Percentiles rank a stretch among this genome's conserved stretches.
phyloP scores from a whole-genome alignment of 805 yeast species.

The Starmerella khaoyaiensis region DNA sequence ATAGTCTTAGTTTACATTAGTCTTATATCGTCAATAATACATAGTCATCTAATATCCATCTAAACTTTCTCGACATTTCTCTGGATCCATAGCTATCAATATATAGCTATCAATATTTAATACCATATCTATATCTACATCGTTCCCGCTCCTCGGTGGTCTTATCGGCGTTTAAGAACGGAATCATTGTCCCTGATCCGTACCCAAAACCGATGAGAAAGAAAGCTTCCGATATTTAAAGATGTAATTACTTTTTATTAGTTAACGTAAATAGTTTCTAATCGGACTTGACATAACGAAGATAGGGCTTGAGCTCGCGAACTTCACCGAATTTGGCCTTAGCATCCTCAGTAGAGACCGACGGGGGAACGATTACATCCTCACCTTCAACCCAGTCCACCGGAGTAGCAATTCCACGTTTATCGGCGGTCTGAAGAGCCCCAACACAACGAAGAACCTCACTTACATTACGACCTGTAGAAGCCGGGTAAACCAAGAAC shows the following conservation, averaged over 20 bases:
- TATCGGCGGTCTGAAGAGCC: constrained; percentile 65
- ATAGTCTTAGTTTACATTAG: constrained; percentile 3
- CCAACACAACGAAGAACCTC: constrained; percentile 86
- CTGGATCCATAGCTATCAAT: too few species aligned
- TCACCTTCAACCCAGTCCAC: constrained; percentile 83
- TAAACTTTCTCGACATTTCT: too few species aligned
- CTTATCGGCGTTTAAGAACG: too few species aligned
- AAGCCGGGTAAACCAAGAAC: constrained; percentile 80
- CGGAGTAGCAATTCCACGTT: constrained; percentile 75
- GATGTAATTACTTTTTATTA: too few species aligned
- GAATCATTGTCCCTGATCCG: too few species aligned
- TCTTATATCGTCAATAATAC: constrained; percentile 1
- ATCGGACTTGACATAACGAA: constrained; percentile 64
- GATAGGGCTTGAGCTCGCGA: constrained; percentile 78
- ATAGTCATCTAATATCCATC: not conserved
- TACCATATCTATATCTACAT: too few species aligned
- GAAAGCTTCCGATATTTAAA: too few species aligned
- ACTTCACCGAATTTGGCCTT: constrained; percentile 75
- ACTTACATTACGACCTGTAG: constrained; percentile 85
- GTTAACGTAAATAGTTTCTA: too few species aligned
- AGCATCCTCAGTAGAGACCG: constrained; percentile 66
- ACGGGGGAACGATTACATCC: constrained; percentile 86
- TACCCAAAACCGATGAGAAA: too few species aligned
- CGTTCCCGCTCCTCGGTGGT: too few species aligned
- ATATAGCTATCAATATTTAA: too few species aligned